Conservation (phyloP, 352 stramenopile genomes). For the Phytophthora hibernalis region DNA sequence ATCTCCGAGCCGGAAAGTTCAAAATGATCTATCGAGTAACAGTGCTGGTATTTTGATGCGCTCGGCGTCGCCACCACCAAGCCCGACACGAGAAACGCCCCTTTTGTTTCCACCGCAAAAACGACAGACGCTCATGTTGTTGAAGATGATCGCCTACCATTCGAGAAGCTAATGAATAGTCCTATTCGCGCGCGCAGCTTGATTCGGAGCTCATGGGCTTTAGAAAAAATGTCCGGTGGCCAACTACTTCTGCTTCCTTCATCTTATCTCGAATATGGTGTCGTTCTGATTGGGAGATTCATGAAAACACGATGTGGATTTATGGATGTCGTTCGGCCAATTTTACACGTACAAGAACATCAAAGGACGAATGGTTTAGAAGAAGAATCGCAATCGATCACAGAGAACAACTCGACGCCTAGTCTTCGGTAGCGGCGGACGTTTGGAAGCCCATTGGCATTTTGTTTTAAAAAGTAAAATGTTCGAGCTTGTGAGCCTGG, state of each 20-base stretch:
- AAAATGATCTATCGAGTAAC: slow-evolving; percentile 26
- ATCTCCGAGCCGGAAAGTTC: not conserved
- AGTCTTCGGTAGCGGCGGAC: slow-evolving; percentile 25
- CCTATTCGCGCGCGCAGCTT: slow-evolving; percentile 59
- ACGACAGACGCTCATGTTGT: slow-evolving; percentile 1
- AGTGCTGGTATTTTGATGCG: slow-evolving; percentile 38
- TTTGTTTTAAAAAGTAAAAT: too few species aligned
- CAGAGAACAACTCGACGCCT: not conserved
- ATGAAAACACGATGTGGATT: slow-evolving; percentile 55
- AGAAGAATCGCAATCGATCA: slow-evolving; percentile 6
- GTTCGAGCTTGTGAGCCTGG: too few species aligned
- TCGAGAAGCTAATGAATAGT: slow-evolving; percentile 41
- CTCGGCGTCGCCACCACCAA: slow-evolving; percentile 32
- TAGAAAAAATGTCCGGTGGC: slow-evolving; percentile 42
- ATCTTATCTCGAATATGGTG: slow-evolving; percentile 53
- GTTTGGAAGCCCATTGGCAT: too few species aligned
- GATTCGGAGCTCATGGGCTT: slow-evolving; percentile 42
- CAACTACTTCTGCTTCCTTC: slow-evolving; percentile 51
- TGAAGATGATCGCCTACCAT: slow-evolving; percentile 38
- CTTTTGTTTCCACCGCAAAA: slow-evolving; percentile 19
- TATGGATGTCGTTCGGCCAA: slow-evolving; percentile 49
- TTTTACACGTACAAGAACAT: slow-evolving; percentile 34
- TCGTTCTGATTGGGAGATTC: slow-evolving; percentile 39
- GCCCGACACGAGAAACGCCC: slow-evolving; percentile 13
- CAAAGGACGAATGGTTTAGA: not conserved